Conservation (phyloP, 176 grass and related monocot species). For the Ampelocalamus luodianensis region DNA sequence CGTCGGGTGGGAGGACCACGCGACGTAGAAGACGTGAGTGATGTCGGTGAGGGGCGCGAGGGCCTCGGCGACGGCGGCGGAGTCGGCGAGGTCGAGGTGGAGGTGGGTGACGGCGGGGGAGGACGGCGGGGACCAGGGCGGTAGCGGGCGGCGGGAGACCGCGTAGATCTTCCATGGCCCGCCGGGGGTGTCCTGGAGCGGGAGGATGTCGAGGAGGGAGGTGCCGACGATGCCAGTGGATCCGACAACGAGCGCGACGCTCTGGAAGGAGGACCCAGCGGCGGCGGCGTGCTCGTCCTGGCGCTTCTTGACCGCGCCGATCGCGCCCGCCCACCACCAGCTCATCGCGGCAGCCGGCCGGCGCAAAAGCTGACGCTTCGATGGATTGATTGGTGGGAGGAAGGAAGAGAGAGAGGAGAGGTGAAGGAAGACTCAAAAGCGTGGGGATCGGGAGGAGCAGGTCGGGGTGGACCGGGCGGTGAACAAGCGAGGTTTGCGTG, state of each 20-base stretch:
- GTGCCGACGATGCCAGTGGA: conserved; percentile 75
- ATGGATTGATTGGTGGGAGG: neutral
- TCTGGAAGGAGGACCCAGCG: conserved; percentile 48
- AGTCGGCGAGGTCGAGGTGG: conserved; percentile 61
- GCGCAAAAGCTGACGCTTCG: neutral
- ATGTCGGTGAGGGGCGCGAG: conserved; percentile 58
- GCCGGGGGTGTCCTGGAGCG: conserved; percentile 72
- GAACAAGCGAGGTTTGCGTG: no score
- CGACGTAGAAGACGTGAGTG: conserved; percentile 70
- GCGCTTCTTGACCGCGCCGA: conserved; percentile 74
- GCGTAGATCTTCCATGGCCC: conserved; percentile 91
- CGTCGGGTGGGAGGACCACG: conserved; percentile 44
- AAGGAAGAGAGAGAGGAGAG: neutral
- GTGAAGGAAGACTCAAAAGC: neutral
- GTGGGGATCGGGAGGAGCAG: neutral
- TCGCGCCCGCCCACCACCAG: conserved; percentile 91
- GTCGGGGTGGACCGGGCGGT: neutral
- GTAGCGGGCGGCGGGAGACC: conserved; percentile 63
- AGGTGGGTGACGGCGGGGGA: conserved; percentile 48
- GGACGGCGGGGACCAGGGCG: conserved; percentile 55
- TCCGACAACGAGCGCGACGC: conserved; percentile 71
- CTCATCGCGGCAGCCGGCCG: conserved; percentile 51
- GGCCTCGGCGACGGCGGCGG: conserved; percentile 44
- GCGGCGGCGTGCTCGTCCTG: conserved; percentile 57
- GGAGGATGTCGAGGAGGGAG: conserved; percentile 82